Base-by-base conservation (phyloP, 2,329 filamentous ascomycete genomes). In the Calonectria pteridis region DNA sequence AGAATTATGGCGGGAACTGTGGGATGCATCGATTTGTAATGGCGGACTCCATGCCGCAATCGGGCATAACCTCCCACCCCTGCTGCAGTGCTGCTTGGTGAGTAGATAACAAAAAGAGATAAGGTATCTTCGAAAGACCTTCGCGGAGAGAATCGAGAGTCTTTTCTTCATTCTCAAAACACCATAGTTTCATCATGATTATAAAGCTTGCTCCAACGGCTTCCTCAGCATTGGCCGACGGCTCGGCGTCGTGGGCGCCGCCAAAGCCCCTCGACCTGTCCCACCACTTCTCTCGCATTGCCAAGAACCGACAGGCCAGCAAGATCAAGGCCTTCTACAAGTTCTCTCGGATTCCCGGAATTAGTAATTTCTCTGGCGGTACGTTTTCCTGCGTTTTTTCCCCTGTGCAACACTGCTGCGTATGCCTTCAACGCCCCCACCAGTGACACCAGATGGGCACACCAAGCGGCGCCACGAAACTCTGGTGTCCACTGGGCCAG, bases 311-410 rank as follows among this genome's bases (percentile, higher is more conserved):
- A 11, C 78, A 87, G 9, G 87, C 90, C 9, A 97, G 92, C 81
- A 87, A 87, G 53, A 89, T 98, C 83, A 98, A 98, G 87, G 82
- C 89, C 46, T 95, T 96, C 84, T 98, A 98, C 88, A 95, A 95
- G 84, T 98, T 94, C 85, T 97, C 97, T 79, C 75, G 82, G 77
- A 91, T 92, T 66, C 91, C 91, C 0, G 89, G 89, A n/a, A 90
- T 93, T 73, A 88, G 86, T 37, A 92, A 93, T 77, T 80, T 93
- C 58, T 90, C 91, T 71, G 91, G 91, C 77, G 91, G 91, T 92
- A 82, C 76, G 88, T 85, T 31, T 58, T 50, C 26, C 40, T n/a
- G 26, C 9, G 31, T 20, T 65, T 20, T 65, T 53, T 14, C 29
- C 5, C 35, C 28, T 59, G 64, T 66, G 43, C 33, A 23, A 49